Conservation (phyloP, 139 green algal genomes). For the Chlamydomonas sp. region DNA sequence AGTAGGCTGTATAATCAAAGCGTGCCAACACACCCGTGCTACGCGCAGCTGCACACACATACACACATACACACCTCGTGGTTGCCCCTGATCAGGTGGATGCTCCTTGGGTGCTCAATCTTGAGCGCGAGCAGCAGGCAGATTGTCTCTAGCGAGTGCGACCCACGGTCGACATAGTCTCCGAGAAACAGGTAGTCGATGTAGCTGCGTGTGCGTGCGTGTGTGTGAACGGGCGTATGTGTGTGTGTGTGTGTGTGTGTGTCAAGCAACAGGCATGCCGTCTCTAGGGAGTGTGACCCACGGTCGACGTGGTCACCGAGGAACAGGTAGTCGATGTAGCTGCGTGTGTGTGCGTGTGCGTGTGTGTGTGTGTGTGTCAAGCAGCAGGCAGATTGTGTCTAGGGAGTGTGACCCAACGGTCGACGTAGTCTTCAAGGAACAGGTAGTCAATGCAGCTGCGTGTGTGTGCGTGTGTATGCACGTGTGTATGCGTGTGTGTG, state of each 20-base stretch:
- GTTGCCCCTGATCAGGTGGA: slow-evolving; percentile 98
- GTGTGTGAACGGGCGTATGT: no score
- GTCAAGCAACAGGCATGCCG: slow-evolving; percentile 90
- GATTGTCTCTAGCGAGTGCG: slow-evolving; percentile 65
- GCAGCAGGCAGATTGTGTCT: slow-evolving; percentile 86
- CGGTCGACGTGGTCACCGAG: slow-evolving; percentile 16
- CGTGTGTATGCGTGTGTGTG: no score
- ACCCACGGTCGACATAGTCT: slow-evolving; percentile 51
- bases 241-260: no score
- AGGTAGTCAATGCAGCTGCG: slow-evolving; percentile 99
- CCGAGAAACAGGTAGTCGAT: slow-evolving; percentile 99
- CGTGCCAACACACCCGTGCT: no score
- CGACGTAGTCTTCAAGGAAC: slow-evolving; percentile 71
- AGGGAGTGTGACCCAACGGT: slow-evolving; percentile 44
- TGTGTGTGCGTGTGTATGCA: no score
- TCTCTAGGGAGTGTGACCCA: slow-evolving; percentile 52
- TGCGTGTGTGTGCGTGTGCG: no score
- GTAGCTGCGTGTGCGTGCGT: no score
- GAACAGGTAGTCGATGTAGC: no score
- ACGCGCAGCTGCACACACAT: no score
- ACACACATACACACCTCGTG: no score
- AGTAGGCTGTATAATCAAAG: no score
- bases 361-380: no score
- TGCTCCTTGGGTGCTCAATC: slow-evolving; percentile 82
- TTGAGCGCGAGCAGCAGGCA: slow-evolving; percentile 94